Evolutionary conservation across 352 stramenopile species (phyloP), one percentile per base, ranked within the genome.

Genomic region (Phytopythium mirpurense): DNA sequence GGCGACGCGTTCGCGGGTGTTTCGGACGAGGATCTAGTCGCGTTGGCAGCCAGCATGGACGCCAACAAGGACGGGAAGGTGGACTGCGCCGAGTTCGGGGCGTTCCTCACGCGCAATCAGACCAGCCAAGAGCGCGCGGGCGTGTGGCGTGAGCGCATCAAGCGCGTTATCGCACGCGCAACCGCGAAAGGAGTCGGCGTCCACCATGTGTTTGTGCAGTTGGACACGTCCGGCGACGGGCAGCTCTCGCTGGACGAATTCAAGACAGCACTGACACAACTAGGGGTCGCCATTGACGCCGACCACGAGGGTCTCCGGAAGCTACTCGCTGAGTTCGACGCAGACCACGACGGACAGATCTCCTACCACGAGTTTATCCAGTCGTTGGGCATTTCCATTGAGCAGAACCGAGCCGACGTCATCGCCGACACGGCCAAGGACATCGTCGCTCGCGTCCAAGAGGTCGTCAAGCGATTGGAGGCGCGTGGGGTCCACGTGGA

Each of bases 321-420:
- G 5, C 54, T 93, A 2, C 55, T 93, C 19, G 31, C 19, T 1
- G 65, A 77, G 37, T 68, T 93, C 16, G 81, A 95, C 36, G 57
- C 56, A 35, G 65, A 93, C 45, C 60, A 66, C 18, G 70, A 93
- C 43, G 82, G 78, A 0, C 63, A 51, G 2, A 78, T 97, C 19
- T 90, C 85, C 11, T 88, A 95, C 54, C 53, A 65, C 1, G 88
- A 97, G 45, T 95, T 97, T 45, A 62, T 92, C 10, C 49, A 65
- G 24, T 78, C 69, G 2, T 46, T 92, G n/a, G 70, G 70, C 2
- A 69, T 86, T 15, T 64, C 66, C 1, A 7, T 82, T 8, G 60
- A 77, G 51, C 41, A 65, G 24, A 82, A 82, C 57, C 72, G 74
- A 43, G 46, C 62, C 15, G 74, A 88, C 34, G 62, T 76, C 16